Base-by-base conservation (phyloP, 2,329 filamentous ascomycete genomes). In the Alternaria metachromatica region DNA sequence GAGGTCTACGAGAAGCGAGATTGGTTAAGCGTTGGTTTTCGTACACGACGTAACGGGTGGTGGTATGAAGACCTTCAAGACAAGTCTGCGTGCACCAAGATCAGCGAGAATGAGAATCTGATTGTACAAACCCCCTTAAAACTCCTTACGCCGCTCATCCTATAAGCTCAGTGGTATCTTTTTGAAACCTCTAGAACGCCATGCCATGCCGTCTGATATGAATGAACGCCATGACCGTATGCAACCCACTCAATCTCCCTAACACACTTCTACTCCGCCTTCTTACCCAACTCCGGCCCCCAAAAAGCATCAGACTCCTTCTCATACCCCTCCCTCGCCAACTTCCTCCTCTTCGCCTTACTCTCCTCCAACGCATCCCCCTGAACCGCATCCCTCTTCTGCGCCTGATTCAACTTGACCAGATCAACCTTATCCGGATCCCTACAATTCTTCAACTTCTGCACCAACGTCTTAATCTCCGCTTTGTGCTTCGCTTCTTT, bases 351-450 rank as follows among this genome's bases (percentile, higher is more conserved):
- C 78, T 83, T 83, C 25, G 79, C 81, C 60, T 81, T 80, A 21
- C 68, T 75, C 66, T 82, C 81, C 58, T 81, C 81, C 28, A 84
- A 60, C 26, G 72, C 69, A 2, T 44, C 80, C 0, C 78, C 78
- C 44, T 70, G 65, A 9, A 79, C 76, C 1, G 73, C 79, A 53
- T 82, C 81, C 51, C 81, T 70, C 72, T 84, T 88, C 71, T 90
- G 86, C 20, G 88, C 87, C 66, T 86, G 86, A 72, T 92, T 89
- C 55, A 92, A 81, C 51, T 88, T 89, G 18, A 93, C 89, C 4
- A 94, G 80, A 77, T 94, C 90, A 46, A 87, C 88, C 60, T 92
- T 88, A 70, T 92, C 90, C 0, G 92, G 91, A 72, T 95, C 92
- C 61, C 89, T 85, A 70, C 92, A 94, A 70, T 86, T 87, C 64